Evolutionary conservation across 2,329 filamentous ascomycete genomes (phyloP).

Genomic region (Neofusicoccum laricinum): DNA sequence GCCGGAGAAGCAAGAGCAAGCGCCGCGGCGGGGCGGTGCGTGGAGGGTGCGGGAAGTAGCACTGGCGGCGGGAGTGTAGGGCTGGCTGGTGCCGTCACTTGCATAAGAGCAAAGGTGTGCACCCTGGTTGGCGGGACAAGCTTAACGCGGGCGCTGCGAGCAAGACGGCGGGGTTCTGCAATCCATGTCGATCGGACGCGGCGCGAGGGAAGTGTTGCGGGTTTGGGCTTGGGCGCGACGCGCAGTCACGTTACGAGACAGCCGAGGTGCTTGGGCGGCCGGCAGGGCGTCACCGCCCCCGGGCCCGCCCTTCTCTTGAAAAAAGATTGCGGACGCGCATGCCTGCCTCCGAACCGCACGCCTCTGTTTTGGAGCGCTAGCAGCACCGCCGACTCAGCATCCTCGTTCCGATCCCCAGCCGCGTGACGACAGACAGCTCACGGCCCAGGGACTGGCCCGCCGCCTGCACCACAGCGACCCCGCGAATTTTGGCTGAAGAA

Average conservation of each 20-base stretch:
- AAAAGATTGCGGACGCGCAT: neutral
- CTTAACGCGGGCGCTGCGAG: neutral
- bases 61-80: neutral
- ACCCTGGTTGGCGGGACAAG: neutral
- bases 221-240: neutral
- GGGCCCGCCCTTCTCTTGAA: neutral
- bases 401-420: slow-evolving; percentile 5
- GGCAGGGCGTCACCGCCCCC: neutral
- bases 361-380: neutral
- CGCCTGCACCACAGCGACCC: neutral
- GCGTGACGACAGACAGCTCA: slow-evolving; percentile 5
- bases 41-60: neutral
- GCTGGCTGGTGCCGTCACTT: neutral
- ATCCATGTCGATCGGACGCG: slow-evolving; percentile 5
- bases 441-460: neutral
- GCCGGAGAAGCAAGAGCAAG: neutral
- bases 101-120: neutral
- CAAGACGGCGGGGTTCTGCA: neutral
- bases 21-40: neutral
- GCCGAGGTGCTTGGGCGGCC: too few species aligned
- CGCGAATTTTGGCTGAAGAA: slow-evolving; percentile 10
- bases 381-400: slow-evolving; percentile 3
- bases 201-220: neutral
- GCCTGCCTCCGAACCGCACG: neutral
- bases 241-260: neutral